Base-by-base conservation (phyloP, 1,139 yeast genomes). In the Kluyveromyces sp. region DNA sequence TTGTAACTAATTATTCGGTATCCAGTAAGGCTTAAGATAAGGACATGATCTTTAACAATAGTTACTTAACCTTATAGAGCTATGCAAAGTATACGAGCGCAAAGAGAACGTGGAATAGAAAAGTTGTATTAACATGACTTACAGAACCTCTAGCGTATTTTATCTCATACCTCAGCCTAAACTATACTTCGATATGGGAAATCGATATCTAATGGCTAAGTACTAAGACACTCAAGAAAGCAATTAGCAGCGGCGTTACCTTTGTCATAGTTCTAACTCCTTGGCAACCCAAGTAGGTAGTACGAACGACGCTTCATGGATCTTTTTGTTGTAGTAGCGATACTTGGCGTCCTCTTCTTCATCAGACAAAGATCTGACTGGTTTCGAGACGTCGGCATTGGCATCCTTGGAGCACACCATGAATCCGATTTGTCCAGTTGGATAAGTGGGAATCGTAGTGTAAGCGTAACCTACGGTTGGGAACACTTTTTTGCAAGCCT, bases 371-470 rank as follows among this genome's bases (percentile, higher is more conserved):
- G 73, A 73, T 66, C 96, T 78, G 52, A 77, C 57, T 44, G 96
- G 95, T 52, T 67, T 72, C 57, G 69, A 72, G 46, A 87, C 82
- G 50, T 79, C 70, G 41, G 80, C 80, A 20, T 69, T 59, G 22
- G 75, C 63, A 63, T 85, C 83, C 71, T 87, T 87, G 50, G 83
- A 76, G 65, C 95, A 86, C 42, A 88, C 88, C 95, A 88, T 86
- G 69, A 88, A 83, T 18, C 96, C 96, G 61, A 88, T 81, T 58
- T 88, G 92, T 48, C 96, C 96, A 25, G 94, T 80, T 51, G 96
- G 94, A 62, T 88, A 88, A 46, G 96, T 85, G 60, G 96, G 96
- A 54, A 87, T 85, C 65, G 87, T 77, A 47, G 94, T 82, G 71
- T 82, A 84, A 40, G 92, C 87, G 64, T 86, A 88, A 63, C 82